Evolutionary conservation across 805 yeast genomes (phyloP).

Genomic region (Grigorovia yakushimaensis): DNA sequence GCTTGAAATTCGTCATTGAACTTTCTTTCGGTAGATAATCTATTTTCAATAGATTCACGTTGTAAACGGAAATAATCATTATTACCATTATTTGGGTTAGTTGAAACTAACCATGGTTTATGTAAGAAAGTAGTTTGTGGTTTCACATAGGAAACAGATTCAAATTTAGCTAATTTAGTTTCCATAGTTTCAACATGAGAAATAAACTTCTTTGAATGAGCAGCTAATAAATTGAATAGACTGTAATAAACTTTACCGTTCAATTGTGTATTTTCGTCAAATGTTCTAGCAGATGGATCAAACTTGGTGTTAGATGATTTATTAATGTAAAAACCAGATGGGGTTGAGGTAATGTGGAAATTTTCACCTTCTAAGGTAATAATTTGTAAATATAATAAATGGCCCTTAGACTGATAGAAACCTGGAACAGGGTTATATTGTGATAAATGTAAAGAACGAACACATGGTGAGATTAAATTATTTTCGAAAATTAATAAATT

Average conservation of each 20-base stretch:
- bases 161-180: slow-evolving; percentile 32
- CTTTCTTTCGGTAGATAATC: slow-evolving; percentile 43
- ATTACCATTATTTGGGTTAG: slow-evolving; percentile 16
- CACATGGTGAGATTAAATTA: slow-evolving; percentile 28
- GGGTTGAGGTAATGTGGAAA: slow-evolving; percentile 67
- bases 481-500: slow-evolving; percentile 14
- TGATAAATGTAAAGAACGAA: slow-evolving; percentile 58
- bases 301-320: slow-evolving; percentile 57
- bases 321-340: slow-evolving; percentile 72
- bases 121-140: slow-evolving; percentile 54
- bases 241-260: slow-evolving; percentile 29
- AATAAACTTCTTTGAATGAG: slow-evolving; percentile 55
- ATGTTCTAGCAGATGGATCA: slow-evolving; percentile 48
- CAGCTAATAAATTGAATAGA: slow-evolving; percentile 49
- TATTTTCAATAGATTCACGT: slow-evolving; percentile 22
- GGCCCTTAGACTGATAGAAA: slow-evolving; percentile 56
- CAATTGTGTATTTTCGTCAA: slow-evolving; percentile 10
- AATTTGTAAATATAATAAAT: slow-evolving; percentile 62
- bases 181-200: slow-evolving; percentile 45
- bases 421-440: slow-evolving; percentile 83
- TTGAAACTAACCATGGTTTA: slow-evolving; percentile 61
- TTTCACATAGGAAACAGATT: slow-evolving; percentile 47
- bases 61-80: slow-evolving; percentile 60
- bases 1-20: slow-evolving; percentile 91
- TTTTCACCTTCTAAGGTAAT: slow-evolving; percentile 77